Base-by-base conservation (phyloP, 345 rosid genomes). In the Populus tremula region DNA sequence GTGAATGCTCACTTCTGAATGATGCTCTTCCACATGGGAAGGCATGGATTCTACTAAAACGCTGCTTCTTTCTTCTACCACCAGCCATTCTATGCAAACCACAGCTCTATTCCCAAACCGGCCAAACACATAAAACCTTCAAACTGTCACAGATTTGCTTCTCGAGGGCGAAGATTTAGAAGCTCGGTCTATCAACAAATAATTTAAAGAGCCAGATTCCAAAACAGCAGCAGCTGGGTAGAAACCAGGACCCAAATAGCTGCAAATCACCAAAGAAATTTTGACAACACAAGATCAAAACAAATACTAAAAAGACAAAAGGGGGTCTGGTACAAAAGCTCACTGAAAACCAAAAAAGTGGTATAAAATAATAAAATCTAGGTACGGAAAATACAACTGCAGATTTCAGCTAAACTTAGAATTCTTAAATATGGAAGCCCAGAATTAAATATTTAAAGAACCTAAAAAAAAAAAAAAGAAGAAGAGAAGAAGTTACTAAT, bases 1-100 rank as follows among this genome's bases (percentile, higher is more conserved):
- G 80, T 13, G 97, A 90, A 77, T 89, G 97, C 1, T 92, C 98
- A 4, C 85, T 92, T 75, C 81, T 82, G 78, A 89, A 90, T 14
- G 85, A 88, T 13, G 93, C 89, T 78, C 82, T 89, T 45, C 99
- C 96, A 78, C 90, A 81, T 27, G 87, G 75, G 69, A 87, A 90
- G 43, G 94, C 87, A 83, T 90, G 93, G 64, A 95, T 84, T 71
- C 92, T 86, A 83, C 91, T 81, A 14, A 93, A 87, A 75, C 81
- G 88, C 74, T 87, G 87, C 86, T 84, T 90, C 80, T 79, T 93
- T 78, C 87, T 90, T 83, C 92, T 73, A 65, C 90, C 88, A 5
- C 83, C 77, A 47, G 83, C 83, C 97, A 91, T 92, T 77, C 39
- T 78, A n/a, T 49, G 73, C 75, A 66, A 76, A 27, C 69, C 21